phyloP scores from a whole-genome alignment of 768 basidiomycete genomes.

The Leucocoprinus birnbaumii region DNA sequence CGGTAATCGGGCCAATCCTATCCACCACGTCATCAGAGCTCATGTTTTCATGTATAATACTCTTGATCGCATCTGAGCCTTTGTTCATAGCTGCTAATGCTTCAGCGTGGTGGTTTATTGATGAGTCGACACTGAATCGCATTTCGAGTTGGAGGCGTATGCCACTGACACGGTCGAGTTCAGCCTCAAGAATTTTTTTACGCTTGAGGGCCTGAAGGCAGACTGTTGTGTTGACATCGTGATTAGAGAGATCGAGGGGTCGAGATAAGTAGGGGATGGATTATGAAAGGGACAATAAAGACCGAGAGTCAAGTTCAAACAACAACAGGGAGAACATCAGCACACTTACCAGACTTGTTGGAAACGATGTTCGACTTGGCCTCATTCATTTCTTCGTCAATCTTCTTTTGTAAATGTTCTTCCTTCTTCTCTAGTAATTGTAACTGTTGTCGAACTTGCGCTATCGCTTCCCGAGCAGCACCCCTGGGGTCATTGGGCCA shows the following conservation, averaged over 20 bases:
- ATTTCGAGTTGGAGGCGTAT: slow-evolving; percentile 90
- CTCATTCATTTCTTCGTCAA: slow-evolving; percentile 90
- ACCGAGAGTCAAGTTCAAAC: neutral
- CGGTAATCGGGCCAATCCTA: slow-evolving; percentile 83
- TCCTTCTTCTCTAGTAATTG: slow-evolving; percentile 99
- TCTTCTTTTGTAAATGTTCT: slow-evolving; percentile 93
- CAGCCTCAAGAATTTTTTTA: slow-evolving; percentile 87
- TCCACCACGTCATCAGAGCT: slow-evolving; percentile 88
- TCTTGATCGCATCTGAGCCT: slow-evolving; percentile 83
- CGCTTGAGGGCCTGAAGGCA: slow-evolving; percentile 65
- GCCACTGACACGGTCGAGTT: slow-evolving; percentile 82
- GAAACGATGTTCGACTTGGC: slow-evolving; percentile 90
- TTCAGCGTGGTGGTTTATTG: slow-evolving; percentile 96
- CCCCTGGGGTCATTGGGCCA: slow-evolving; percentile 81
- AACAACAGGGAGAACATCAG: slow-evolving; percentile 1
- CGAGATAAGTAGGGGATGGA: neutral
- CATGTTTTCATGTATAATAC: slow-evolving; percentile 89
- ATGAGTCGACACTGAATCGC: slow-evolving; percentile 96
- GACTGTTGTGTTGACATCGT: neutral
- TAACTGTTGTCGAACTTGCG: slow-evolving; percentile 88
- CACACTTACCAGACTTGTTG: slow-evolving; percentile 83
- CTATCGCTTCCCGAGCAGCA: slow-evolving; percentile 89
- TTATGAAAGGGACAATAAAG: slow-evolving; percentile 2
- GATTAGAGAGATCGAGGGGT: neutral
- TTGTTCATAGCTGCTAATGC: slow-evolving; percentile 98